Base-by-base conservation (phyloP, 345 rosid species). In the Arabidopsis suecica region DNA sequence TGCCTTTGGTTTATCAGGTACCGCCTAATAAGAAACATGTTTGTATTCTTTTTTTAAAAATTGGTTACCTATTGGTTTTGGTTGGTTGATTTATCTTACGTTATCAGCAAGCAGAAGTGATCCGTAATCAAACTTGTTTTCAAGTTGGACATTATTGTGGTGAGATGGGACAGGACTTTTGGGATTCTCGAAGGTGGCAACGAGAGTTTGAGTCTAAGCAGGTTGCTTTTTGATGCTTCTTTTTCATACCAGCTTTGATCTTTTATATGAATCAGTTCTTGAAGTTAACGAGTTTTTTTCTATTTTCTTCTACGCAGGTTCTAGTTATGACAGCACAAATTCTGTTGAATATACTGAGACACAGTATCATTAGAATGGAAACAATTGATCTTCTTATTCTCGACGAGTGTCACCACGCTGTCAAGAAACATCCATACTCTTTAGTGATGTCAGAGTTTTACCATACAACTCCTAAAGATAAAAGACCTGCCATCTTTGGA, bases 321-420 rank as follows among this genome's bases (percentile, higher is more conserved):
- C 80, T 95, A 33, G 99, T 92, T 53, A 95, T 95, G 99, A 95
- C 99, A 10, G 99, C 99, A 32, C 99, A 92, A 78, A 95, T 95
- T 82, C 82, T 95, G 30, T 78, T 95, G 84, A 95, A 95, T 82
- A 92, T 95, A 80, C 75, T 95, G 81, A 86, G 99, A 86, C 99
- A 95, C 80, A 92, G 99, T 75, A 92, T 95, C 76, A 86, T 95
- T 42, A 89, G 88, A 86, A 91, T 95, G 97, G 99, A 90, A 73
- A 34, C 85, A 34, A 90, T 95, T 48, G 71, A 92, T 86, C 99
- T 95, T 61, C 91, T 95, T 42, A 92, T 95, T 63, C 77, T 95
- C 74, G 99, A 95, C 28, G 99, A 95, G 78, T 95, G 99, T 69
- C 99, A 95, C 81, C 99, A 95, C 72, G 99, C 99, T 75, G 99